These are phyloP conservation scores for Beta corolliflora DNA, from an alignment of 179 eudicot genomes.

Conservation along the genomic window DNA sequence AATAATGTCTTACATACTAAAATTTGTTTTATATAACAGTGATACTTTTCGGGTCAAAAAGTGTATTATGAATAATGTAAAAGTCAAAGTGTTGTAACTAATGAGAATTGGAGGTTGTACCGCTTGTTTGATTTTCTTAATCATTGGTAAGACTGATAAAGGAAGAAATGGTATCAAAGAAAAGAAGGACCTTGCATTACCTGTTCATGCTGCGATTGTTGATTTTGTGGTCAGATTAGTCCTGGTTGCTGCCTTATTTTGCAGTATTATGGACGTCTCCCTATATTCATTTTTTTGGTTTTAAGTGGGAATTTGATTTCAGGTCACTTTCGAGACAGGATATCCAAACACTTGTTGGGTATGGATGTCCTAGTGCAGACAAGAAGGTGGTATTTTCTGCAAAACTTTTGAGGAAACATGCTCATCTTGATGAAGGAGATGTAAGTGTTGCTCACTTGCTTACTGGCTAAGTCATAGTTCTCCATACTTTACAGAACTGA, in stretches of 20 bases:
- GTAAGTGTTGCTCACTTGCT: conserved; percentile 52
- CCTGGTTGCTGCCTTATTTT: conserved; percentile 1
- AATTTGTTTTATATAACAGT: too few species aligned
- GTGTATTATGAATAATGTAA: too few species aligned
- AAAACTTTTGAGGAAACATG: conserved; percentile 78
- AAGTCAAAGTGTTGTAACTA: too few species aligned
- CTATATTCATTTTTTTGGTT: conserved; percentile 13
- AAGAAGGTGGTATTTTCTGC: conserved; percentile 85
- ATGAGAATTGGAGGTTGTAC: too few species aligned
- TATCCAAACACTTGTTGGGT: conserved; percentile 85
- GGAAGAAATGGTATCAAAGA: background rate
- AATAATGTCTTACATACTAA: too few species aligned
- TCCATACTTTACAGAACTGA: background rate
- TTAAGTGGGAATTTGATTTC: conserved; percentile 46
- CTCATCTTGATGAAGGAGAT: conserved; percentile 96
- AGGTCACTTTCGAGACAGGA: conserved; percentile 92
- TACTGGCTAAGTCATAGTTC: conserved; percentile 1
- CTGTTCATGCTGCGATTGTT: too few species aligned
- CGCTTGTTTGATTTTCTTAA: too few species aligned
- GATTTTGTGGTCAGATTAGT: too few species aligned
- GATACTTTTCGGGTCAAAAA: too few species aligned
- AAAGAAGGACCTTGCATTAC: too few species aligned
- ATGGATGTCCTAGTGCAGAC: conserved; percentile 89
- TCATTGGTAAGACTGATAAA: too few species aligned
- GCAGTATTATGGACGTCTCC: background rate